phyloP scores from a whole-genome alignment of 495 filamentous ascomycete species.

The Hypomontagnella submonticulosa region DNA sequence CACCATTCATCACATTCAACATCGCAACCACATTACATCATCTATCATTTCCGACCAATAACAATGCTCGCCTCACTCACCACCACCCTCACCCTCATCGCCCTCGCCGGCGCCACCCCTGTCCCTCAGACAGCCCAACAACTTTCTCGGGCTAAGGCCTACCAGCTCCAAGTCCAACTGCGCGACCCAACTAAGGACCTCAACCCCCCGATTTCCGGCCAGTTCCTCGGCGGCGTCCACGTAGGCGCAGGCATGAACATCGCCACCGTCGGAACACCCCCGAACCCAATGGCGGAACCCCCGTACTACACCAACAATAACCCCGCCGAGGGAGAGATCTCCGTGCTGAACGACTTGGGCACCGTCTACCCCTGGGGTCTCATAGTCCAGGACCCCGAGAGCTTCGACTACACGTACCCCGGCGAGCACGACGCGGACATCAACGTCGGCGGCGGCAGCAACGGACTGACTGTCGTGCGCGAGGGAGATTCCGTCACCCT shows the following conservation, averaged over 20 bases:
- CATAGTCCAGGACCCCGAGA: slow-evolving; percentile 19
- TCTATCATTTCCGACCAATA: not conserved
- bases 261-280: slow-evolving; percentile 24
- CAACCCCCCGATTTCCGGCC: slow-evolving; percentile 38
- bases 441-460: slow-evolving; percentile 27
- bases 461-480: slow-evolving; percentile 14
- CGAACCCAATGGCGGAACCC: not conserved
- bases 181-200: slow-evolving; percentile 44
- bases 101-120: slow-evolving; percentile 24
- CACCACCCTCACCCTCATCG: slow-evolving; percentile 19
- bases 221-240: slow-evolving; percentile 24
- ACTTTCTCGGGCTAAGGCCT: slow-evolving; percentile 27
- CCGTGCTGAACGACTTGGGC: slow-evolving; percentile 34
- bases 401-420: slow-evolving; percentile 20
- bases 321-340: not conserved
- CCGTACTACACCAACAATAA: slow-evolving; percentile 46
- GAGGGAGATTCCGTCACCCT: not conserved
- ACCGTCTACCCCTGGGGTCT: slow-evolving; percentile 38
- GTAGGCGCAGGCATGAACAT: slow-evolving; percentile 39
- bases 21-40: not conserved
- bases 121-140: slow-evolving; percentile 3
- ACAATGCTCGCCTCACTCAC: slow-evolving; percentile 32
- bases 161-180: slow-evolving; percentile 33
- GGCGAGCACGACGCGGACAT: slow-evolving; percentile 37
- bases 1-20: slow-evolving; percentile 2